Evolutionary conservation across 2,329 filamentous ascomycete genomes (phyloP).

Genomic region (Chaetomium sp.): DNA sequence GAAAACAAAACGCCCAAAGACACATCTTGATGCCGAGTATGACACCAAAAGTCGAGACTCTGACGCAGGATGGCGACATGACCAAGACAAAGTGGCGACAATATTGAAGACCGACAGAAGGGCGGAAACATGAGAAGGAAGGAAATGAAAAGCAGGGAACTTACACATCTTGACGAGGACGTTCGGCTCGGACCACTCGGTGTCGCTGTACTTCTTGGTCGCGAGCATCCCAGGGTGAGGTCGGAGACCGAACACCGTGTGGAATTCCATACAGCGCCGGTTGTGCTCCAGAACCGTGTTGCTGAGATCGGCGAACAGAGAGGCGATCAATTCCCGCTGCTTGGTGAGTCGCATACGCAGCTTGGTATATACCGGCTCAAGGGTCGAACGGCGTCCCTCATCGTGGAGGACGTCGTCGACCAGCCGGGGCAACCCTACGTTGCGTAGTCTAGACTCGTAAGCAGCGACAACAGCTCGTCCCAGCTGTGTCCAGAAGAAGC

Average conservation of each 20-base stretch:
- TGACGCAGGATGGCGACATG: background rate
- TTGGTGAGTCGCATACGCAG: background rate
- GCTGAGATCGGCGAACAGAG: background rate
- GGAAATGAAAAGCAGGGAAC: background rate
- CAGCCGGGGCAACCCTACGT: slow-evolving; percentile 1
- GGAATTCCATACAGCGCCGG: background rate
- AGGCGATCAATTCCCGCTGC: background rate
- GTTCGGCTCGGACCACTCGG: background rate
- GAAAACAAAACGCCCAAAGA: background rate
- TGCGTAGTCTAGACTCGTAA: slow-evolving; percentile 1
- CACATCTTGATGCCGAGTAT: background rate
- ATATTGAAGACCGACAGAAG: background rate
- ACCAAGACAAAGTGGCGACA: background rate
- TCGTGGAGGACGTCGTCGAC: slow-evolving; percentile 6
- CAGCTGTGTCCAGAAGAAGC: background rate
- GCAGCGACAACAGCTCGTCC: background rate
- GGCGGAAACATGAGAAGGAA: background rate
- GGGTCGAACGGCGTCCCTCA: background rate
- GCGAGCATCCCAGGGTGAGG: background rate
- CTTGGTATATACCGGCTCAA: background rate
- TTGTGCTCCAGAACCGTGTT: slow-evolving; percentile 2
- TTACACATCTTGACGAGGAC: slow-evolving; percentile 6
- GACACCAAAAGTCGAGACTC: background rate
- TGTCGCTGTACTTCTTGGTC: background rate
- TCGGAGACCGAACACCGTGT: background rate